These are phyloP conservation scores for Echium plantagineum DNA, from an alignment of 257 asterid genomes.

Conservation along the genomic window DNA sequence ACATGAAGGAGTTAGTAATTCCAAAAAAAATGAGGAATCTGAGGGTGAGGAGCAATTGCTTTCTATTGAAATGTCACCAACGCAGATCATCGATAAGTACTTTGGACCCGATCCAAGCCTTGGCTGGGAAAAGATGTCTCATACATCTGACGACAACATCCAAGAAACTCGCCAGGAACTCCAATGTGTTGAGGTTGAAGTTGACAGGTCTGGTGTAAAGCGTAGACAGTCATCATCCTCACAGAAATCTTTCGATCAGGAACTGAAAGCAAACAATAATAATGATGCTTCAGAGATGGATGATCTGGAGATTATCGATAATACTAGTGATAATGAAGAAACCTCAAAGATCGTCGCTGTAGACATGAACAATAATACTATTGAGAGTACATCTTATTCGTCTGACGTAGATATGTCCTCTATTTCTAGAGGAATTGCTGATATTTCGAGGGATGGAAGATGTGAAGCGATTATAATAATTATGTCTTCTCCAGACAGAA, in stretches of 20 bases:
- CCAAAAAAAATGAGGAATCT: slow-evolving; percentile 28
- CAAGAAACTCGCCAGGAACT: slow-evolving; percentile 58
- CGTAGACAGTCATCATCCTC: slow-evolving; percentile 14
- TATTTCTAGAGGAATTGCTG: slow-evolving; percentile 10
- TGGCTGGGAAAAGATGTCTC: slow-evolving; percentile 79
- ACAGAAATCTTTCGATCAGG: slow-evolving; percentile 15
- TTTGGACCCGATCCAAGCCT: slow-evolving; percentile 85
- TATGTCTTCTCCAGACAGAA: slow-evolving; percentile 10
- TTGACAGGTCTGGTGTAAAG: slow-evolving; percentile 7
- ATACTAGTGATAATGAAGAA: slow-evolving; percentile 8
- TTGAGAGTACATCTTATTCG: slow-evolving; percentile 20
- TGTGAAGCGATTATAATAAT: slow-evolving; percentile 30
- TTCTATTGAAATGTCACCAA: slow-evolving; percentile 59
- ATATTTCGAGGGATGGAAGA: slow-evolving; percentile 28
- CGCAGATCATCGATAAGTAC: slow-evolving; percentile 66
- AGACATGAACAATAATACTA: too few species aligned
- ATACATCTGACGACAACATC: slow-evolving; percentile 19
- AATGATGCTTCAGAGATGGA: slow-evolving; percentile 3
- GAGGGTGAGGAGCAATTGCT: slow-evolving; percentile 66
- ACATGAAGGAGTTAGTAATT: slow-evolving; percentile 17
- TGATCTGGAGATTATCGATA: not conserved
- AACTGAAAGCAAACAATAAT: not conserved
- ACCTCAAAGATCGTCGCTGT: too few species aligned
- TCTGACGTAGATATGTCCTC: slow-evolving; percentile 20
- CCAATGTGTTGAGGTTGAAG: slow-evolving; percentile 41